Evolutionary conservation across 73 alveolate species (phyloP), one percentile per base, ranked within the genome.

Genomic region (Paramecium sonneborni): DNA sequence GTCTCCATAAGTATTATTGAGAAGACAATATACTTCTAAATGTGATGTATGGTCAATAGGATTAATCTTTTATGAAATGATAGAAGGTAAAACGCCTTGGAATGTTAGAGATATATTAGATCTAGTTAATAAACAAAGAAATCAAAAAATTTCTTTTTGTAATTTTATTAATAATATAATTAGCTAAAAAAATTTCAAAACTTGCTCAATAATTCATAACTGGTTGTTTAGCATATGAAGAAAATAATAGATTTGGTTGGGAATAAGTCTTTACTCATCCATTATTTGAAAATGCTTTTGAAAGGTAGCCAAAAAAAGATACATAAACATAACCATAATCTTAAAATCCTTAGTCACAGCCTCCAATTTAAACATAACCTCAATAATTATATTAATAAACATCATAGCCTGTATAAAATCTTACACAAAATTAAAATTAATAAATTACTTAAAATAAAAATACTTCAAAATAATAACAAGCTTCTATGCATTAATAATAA

Each of bases 41-140:
- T 79, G 93, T 32, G 95, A 92, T 87, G 92, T 92, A 28, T 92
- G 95, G 95, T 70, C 92, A 12, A 85, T 92, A 23, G 95, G 95
- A 23, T 39, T 92, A 14, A 88, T 92, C 57, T 70, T 72, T 15
- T 92, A 85, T 62, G 93, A 92, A 89, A 72, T 92, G 30, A 21
- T 92, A 15, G 79, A 86, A 76, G 95, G 95, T 26, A 28, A 92
- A 87, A 82, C 92, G 9, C 95, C 95, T 21, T 92, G 94, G 94
- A 62, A 57, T 88, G 87, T 76, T n/a, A 69, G 87, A 69, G 85
- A 76, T 15, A 82, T 88, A 21, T 37, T 88, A 11, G 94, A 88
- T 46, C 55, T 88, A 52, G 94, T 88, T 5, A 88, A 88, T 88
- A 88, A 88, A 44, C 41, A 79, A 79, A 38, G 90, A 79, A 79